Conservation (phyloP, 1,284 basidiomycete genomes). For the Mycosarcoma mackinlayi region DNA sequence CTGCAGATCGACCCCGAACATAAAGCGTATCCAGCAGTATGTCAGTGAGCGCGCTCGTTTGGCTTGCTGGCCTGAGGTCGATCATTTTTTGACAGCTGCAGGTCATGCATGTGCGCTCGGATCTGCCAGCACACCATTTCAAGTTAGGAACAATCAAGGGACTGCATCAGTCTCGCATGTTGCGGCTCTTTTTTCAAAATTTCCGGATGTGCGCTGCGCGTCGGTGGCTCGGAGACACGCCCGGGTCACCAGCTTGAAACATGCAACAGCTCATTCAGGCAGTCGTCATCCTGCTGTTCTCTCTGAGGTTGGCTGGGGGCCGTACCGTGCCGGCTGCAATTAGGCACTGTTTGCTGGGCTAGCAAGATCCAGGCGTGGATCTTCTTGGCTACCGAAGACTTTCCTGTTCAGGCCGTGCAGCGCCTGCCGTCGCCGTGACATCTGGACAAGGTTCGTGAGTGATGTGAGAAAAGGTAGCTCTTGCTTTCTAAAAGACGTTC, state of each 20-base stretch:
- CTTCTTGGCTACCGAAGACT: no score
- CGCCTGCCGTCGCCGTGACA: no score
- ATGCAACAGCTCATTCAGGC: background rate
- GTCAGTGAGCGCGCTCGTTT: conserved; percentile 6
- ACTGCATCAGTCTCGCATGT: background rate
- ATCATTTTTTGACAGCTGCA: conserved; percentile 36
- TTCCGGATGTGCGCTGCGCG: conserved; percentile 45
- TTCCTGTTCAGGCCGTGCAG: no score
- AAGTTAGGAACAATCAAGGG: background rate
- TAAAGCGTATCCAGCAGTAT: background rate
- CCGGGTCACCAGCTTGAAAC: no score
- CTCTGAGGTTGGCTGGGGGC: no score
- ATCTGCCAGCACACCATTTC: background rate
- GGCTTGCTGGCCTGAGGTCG: background rate
- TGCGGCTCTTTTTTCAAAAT: background rate
- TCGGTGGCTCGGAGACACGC: conserved; percentile 42
- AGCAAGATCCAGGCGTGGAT: background rate
- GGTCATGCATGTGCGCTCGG: conserved; percentile 16
- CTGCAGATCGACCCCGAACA: conserved; percentile 28
- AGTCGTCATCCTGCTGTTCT: background rate
- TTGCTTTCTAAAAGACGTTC: no score
- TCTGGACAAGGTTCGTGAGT: no score
- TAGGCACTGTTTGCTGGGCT: background rate
- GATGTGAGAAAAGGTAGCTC: no score
- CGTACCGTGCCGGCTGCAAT: no score